phyloP scores from a whole-genome alignment of 2,329 filamentous ascomycete species.

The Epichloe scottii region DNA sequence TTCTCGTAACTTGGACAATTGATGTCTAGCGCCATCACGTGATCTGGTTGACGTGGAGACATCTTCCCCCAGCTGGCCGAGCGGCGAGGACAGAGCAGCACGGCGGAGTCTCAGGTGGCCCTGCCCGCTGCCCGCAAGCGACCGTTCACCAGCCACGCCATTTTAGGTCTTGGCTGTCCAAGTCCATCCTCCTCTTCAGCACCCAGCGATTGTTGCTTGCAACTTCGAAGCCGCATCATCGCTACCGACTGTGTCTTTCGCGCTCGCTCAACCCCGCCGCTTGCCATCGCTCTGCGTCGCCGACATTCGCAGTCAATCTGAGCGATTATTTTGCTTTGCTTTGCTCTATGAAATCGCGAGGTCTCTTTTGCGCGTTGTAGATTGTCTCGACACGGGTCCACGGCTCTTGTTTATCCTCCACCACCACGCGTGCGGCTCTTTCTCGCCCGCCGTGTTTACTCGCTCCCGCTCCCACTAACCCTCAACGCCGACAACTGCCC shows the following conservation, averaged over 20 bases:
- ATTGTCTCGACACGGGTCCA: slow-evolving; percentile 14
- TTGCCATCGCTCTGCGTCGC: slow-evolving; percentile 15
- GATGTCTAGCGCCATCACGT: not conserved
- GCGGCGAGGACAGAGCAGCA: no score
- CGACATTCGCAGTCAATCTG: slow-evolving; percentile 9
- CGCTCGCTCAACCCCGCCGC: slow-evolving; percentile 9
- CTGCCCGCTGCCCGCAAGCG: slow-evolving; percentile 1
- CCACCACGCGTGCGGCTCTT: slow-evolving; percentile 18
- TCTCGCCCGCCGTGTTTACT: slow-evolving; percentile 18
- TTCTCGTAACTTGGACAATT: no score
- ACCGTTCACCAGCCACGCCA: slow-evolving; percentile 25
- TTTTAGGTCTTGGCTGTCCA: slow-evolving; percentile 15
- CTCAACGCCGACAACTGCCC: slow-evolving; percentile 6
- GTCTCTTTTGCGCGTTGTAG: slow-evolving; percentile 18
- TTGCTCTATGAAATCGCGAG: slow-evolving; percentile 19
- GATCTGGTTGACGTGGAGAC: slow-evolving; percentile 5
- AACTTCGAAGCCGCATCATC: slow-evolving; percentile 10
- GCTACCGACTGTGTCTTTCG: slow-evolving; percentile 6
- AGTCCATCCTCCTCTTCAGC: not conserved
- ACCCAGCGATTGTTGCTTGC: not conserved
- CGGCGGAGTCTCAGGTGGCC: not conserved
- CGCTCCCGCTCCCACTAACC: slow-evolving; percentile 8
- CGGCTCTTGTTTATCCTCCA: slow-evolving; percentile 19
- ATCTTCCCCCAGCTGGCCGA: not conserved
- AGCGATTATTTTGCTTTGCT: slow-evolving; percentile 12